A percentile compares a stretch with the other conserved stretches of the same genome.
Conservation (phyloP, 2,329 filamentous ascomycete species). For the Periconia sp. region DNA sequence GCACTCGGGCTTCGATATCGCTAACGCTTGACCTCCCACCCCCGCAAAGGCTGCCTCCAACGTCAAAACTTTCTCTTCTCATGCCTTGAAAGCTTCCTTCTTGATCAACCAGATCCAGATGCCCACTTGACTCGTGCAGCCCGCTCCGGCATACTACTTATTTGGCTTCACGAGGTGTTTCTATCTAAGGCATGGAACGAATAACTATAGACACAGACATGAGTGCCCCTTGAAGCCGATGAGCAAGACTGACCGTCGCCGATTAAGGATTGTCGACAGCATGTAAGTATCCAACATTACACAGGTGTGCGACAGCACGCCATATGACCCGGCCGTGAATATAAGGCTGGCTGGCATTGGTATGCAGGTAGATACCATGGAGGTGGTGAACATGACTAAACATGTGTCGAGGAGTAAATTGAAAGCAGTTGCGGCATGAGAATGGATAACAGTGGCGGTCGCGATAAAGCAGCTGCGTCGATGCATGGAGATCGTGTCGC, state of each 20-base stretch:
- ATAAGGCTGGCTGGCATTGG: background rate
- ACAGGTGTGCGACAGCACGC: too few species aligned
- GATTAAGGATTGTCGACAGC: too few species aligned
- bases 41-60: slow-evolving; percentile 4
- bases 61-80: background rate
- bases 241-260: too few species aligned
- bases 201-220: slow-evolving; percentile 1
- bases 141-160: slow-evolving; percentile 2
- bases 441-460: background rate
- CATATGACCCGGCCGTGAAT: background rate
- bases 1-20: too few species aligned
- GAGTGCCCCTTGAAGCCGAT: background rate
- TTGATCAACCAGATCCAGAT: background rate
- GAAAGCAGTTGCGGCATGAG: background rate
- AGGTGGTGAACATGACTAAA: background rate
- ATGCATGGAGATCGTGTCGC: background rate
- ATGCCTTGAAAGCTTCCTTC: background rate
- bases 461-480: background rate
- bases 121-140: background rate
- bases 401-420: background rate
- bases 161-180: slow-evolving; percentile 5
- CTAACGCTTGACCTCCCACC: slow-evolving; percentile 2
- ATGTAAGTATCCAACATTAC: too few species aligned
- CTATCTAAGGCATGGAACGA: slow-evolving; percentile 10
- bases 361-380: background rate